Base-by-base conservation (phyloP, 768 basidiomycete genomes). In the Mycena sanguinolenta region DNA sequence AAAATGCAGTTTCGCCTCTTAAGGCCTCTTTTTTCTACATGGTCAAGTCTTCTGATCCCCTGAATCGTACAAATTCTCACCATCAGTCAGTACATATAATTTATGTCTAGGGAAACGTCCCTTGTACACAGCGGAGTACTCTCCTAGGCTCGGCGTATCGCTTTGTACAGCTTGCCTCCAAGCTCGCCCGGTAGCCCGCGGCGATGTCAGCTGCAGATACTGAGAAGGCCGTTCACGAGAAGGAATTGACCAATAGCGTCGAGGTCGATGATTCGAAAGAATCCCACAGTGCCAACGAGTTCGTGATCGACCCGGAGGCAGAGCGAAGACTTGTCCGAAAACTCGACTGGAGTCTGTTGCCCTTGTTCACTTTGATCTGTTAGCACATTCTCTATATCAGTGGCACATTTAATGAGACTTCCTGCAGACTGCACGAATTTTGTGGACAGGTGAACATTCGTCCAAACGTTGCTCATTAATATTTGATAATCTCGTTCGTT, bases 301-400 rank as follows among this genome's bases (percentile, higher is more conserved):
- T 53, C 30, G 52, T 5, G 12, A 81, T 83, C 59, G 81, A 83
- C 68, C 76, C 78, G 6, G 71, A 78, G 28, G 80, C 79, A 50
- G 82, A 83, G 69, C 75, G 72, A 44, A 79, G 71, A 58, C 78
- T 84, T 12, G 61, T 84, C 30, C 70, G 79, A 27, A 84, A 84
- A 67, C 73, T 83, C 38, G 83, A 83, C 65, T 71, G 74, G 61
- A 71, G 73, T 17, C 62, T 85, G n/a, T 54, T 85, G 27, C 84
- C 84, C 10, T 67, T 84, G 44, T 83, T 83, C 70, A 82, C 81
- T 25, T 66, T 83, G 30, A 80, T 85, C 16, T 84, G 84, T 83
- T 69, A 74, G 83, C 13, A 7, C 21, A 1, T 19, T 10, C 21
- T 7, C 28, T 64, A 28, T 12, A n/a, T n/a, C 50, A n/a, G 21